Evolutionary conservation across 441 rosid genomes (phyloP).

Genomic region (Theobroma grandiflorum): DNA sequence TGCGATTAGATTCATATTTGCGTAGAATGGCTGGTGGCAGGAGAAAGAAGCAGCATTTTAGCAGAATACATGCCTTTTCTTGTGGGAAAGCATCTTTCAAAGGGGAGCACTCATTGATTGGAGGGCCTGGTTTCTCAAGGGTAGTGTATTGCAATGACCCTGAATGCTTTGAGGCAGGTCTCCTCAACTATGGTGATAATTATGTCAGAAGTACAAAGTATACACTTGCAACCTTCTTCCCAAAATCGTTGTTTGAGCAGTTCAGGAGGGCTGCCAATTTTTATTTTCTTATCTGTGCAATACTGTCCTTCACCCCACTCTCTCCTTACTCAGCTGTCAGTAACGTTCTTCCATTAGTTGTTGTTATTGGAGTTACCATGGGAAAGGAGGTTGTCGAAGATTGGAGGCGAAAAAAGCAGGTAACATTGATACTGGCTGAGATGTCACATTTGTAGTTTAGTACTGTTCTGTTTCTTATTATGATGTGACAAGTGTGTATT

Average conservation of each 20-base stretch:
- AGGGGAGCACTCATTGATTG: conserved; percentile 85
- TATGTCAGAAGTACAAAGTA: conserved; percentile 89
- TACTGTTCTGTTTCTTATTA: conserved; percentile 2
- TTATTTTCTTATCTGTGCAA: conserved; percentile 82
- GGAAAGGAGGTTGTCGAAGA: conserved; percentile 91
- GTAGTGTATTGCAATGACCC: conserved; percentile 87
- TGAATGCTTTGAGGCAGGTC: conserved; percentile 59
- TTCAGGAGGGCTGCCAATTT: conserved; percentile 94
- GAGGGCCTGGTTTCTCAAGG: conserved; percentile 96
- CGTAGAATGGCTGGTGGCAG: conserved; percentile 49
- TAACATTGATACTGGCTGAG: conserved; percentile 26
- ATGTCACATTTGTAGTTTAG: background rate
- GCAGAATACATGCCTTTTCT: conserved; percentile 71
- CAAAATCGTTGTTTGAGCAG: conserved; percentile 92
- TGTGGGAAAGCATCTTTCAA: conserved; percentile 74
- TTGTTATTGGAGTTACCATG: conserved; percentile 88
- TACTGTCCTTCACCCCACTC: conserved; percentile 77
- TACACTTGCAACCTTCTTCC: conserved; percentile 76
- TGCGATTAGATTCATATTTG: background rate
- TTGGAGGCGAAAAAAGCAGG: conserved; percentile 87
- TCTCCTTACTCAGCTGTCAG: conserved; percentile 86
- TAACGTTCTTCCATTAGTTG: conserved; percentile 76
- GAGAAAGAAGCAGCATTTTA: conserved; percentile 66
- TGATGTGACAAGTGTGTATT: background rate
- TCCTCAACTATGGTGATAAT: conserved; percentile 59